Base-by-base conservation (phyloP, 345 rosid genomes). In the Ceriops decandra region DNA sequence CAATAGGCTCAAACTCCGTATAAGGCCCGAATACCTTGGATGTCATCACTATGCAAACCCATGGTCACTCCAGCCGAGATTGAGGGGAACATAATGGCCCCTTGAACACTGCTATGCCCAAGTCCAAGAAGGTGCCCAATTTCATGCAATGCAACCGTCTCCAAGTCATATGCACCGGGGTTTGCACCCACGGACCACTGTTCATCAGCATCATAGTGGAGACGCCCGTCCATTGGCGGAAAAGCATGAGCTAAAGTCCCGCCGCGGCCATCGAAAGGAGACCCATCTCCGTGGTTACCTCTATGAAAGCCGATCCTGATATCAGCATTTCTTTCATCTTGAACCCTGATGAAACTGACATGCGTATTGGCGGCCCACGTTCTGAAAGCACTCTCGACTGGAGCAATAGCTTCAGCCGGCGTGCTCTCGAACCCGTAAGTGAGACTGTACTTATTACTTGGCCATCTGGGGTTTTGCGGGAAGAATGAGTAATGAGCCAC, bases 131-230 rank as follows among this genome's bases (percentile, higher is more conserved):
- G 22, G 31, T 77, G 74, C 0, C 76, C 73, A 4, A 72, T 63
- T 60, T 77, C 81, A 64, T 72, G 77, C 60, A 72, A 52, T 1
- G 47, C 72, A 4, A 63, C 51, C 1, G 76, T 71, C 53, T 10
- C 30, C 2, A 70, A 16, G 46, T 75, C 68, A n/a, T 0, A 30
- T 11, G 54, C 53, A 28, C 27, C 68, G 2, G 26, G 36, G 0
- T 0, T 5, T 30, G 57, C 57, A 2, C 68, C 65, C 1, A 49
- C 75, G 2, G 66, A 5, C 82, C 80, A 84, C 0, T 0, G 0
- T 53, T 80, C 82, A 11, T 76, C 81, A 1, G 70, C 80, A 33
- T 82, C 82, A 13, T 42, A 80, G 59, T 79, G 79, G 47, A 82
- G 72, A 28, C 51, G 57, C 24, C 81, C 83, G 1, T 17, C 10